Conservation (phyloP, 2,329 filamentous ascomycete species). For the Aspergillus uvarum region DNA sequence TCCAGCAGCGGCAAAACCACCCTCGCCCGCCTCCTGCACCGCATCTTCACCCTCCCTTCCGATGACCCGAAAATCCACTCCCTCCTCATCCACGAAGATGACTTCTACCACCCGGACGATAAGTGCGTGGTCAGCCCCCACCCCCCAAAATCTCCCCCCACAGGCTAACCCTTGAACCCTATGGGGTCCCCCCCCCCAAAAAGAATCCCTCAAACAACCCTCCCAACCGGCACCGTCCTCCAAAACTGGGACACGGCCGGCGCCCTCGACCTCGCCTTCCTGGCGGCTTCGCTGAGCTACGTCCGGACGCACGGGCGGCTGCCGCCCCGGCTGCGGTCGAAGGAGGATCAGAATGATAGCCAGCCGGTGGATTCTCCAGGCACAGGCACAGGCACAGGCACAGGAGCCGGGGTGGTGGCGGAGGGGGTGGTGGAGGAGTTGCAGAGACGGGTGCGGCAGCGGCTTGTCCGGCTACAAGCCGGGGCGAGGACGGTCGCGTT, state of each 20-base stretch:
- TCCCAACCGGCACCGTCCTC: conserved; percentile 56
- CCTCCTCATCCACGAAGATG: conserved; percentile 91
- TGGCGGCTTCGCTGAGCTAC: conserved; percentile 66
- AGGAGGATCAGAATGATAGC: conserved; percentile 58
- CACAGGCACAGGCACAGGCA: too few relatives aligned
- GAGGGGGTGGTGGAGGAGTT: not conserved
- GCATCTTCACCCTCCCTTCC: conserved; percentile 61
- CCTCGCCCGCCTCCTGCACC: conserved; percentile 76
- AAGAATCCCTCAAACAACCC: conserved; percentile 48
- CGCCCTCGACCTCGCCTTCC: conserved; percentile 68
- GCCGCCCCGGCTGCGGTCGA: conserved; percentile 53
- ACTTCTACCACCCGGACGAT: conserved; percentile 84
- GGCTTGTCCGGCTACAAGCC: not conserved
- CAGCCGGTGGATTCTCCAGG: conserved; percentile 38
- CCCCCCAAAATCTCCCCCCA: not conserved
- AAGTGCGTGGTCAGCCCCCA: conserved; percentile 52
- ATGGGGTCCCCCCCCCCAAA: too few relatives aligned
- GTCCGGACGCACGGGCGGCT: conserved; percentile 64
- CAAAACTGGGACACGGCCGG: conserved; percentile 91
- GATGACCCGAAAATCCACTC: conserved; percentile 10
- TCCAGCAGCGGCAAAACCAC: conserved; percentile 96
- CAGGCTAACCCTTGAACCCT: too few relatives aligned
- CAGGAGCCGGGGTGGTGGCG: conserved; percentile 26
- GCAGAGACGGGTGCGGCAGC: not conserved
- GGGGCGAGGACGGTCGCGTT: conserved; percentile 59